Conservation (phyloP, 2,329 filamentous ascomycete genomes). For the Penicillium sp. region DNA sequence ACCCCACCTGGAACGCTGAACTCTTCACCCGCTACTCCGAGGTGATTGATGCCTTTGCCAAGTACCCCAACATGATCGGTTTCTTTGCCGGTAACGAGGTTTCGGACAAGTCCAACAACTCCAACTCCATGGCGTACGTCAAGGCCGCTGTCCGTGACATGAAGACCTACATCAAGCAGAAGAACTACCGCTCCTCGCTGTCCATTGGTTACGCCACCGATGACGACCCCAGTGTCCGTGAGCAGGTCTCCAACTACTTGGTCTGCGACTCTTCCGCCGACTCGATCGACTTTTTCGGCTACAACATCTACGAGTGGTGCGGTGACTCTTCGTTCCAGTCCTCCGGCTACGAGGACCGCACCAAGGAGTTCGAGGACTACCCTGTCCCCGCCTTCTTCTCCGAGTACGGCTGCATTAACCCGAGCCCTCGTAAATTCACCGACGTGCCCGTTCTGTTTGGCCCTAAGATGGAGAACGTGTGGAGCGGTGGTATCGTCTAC, state of each 20-base stretch:
- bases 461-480: conserved; percentile 75
- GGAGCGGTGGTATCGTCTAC: conserved; percentile 97
- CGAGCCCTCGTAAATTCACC: conserved; percentile 70
- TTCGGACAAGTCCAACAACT: conserved; percentile 84
- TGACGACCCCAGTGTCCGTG: conserved; percentile 80
- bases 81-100: conserved; percentile 99
- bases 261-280: conserved; percentile 70
- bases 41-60: conserved; percentile 75
- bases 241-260: conserved; percentile 84
- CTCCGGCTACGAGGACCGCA: conserved; percentile 80
- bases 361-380: conserved; percentile 82
- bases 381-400: conserved; percentile 96
- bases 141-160: conserved; percentile 96
- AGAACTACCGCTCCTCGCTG: conserved; percentile 67
- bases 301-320: conserved; percentile 99
- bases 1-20: conserved; percentile 72
- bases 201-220: conserved; percentile 96
- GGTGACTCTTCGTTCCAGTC: conserved; percentile 71
- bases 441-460: conserved; percentile 82
- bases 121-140: conserved; percentile 84
- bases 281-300: conserved; percentile 95
- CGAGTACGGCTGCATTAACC: conserved; percentile 92
- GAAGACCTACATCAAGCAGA: conserved; percentile 86
- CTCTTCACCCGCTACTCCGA: conserved; percentile 77
- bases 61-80: conserved; percentile 88